Conservation (phyloP, 164 flowering plant genomes). For the Paratinospora sagittata region DNA sequence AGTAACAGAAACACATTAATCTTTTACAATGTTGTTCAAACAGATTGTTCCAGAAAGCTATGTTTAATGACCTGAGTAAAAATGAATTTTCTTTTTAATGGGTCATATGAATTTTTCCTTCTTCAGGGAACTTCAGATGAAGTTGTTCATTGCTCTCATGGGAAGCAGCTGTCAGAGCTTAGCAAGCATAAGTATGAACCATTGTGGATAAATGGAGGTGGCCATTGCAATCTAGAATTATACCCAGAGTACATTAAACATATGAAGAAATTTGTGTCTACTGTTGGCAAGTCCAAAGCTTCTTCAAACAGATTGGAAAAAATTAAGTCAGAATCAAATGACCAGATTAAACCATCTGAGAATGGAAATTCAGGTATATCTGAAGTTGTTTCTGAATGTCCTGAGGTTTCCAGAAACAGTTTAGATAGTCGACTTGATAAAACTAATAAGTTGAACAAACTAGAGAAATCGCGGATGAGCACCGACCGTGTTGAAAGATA, state of each 20-base stretch:
- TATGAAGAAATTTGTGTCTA: constrained; percentile 33
- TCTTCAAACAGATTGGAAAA: constrained; percentile 34
- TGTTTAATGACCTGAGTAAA: too few relatives aligned
- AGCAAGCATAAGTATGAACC: constrained; percentile 83
- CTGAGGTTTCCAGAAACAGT: constrained; percentile 8
- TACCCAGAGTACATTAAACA: too few relatives aligned
- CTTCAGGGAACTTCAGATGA: constrained; percentile 88
- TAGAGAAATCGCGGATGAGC: constrained; percentile 65
- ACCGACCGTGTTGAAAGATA: constrained; percentile 67
- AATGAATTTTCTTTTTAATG: too few relatives aligned
- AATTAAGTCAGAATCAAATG: constrained; percentile 29
- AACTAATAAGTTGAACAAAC: too few relatives aligned
- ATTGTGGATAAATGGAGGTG: constrained; percentile 2
- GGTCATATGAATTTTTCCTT: not conserved
- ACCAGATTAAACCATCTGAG: constrained; percentile 39
- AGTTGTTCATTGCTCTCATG: constrained; percentile 88
- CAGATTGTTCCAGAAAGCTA: not conserved
- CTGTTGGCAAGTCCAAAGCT: constrained; percentile 52
- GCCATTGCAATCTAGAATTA: too few relatives aligned
- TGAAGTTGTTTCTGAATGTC: constrained; percentile 36
- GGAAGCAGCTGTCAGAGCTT: constrained; percentile 84
- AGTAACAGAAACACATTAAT: not conserved
- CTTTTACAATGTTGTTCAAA: not conserved
- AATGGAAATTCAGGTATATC: constrained; percentile 34
- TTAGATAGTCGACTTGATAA: too few relatives aligned